These are phyloP conservation scores for Aspergillus sparsus DNA, from an alignment of 495 filamentous ascomycete species.

Conservation along the genomic window DNA sequence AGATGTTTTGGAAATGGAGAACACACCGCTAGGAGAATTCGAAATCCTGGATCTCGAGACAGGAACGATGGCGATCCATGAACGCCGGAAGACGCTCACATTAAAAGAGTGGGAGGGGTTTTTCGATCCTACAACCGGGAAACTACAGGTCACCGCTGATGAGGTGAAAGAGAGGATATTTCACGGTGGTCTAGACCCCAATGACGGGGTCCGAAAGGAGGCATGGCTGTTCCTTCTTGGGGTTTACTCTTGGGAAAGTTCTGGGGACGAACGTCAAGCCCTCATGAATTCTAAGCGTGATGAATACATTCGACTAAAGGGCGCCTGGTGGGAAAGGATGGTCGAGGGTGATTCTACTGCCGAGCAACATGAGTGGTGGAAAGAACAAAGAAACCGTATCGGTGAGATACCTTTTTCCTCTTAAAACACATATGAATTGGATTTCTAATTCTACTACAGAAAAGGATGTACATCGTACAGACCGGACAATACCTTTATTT, in stretches of 20 bases:
- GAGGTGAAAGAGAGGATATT: constrained; percentile 97
- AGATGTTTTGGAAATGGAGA: constrained; percentile 90
- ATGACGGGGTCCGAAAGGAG: constrained; percentile 90
- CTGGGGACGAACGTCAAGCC: constrained; percentile 74
- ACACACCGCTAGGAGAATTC: constrained; percentile 92
- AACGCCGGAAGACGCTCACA: constrained; percentile 73
- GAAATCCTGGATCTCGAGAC: constrained; percentile 86
- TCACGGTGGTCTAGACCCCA: constrained; percentile 86
- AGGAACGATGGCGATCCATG: constrained; percentile 65
- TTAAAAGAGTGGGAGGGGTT: constrained; percentile 85
- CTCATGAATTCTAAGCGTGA: constrained; percentile 83
- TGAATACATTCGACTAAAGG: constrained; percentile 91
- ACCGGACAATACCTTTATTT: constrained; percentile 89
- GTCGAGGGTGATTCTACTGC: constrained; percentile 73
- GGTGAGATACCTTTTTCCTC: constrained; percentile 55
- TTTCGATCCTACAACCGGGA: constrained; percentile 73
- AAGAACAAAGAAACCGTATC: constrained; percentile 89
- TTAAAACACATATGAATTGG: not conserved
- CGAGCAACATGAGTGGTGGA: constrained; percentile 89
- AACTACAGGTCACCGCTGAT: constrained; percentile 74
- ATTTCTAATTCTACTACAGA: constrained; percentile 55
- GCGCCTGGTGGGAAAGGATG: constrained; percentile 93
- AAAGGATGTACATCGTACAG: constrained; percentile 97
- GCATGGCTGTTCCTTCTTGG: constrained; percentile 95
- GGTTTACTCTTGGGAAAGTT: constrained; percentile 89